Evolutionary conservation across 768 basidiomycete genomes (phyloP), one percentile per base, ranked within the genome.

Genomic region (Dentipellis sp.): DNA sequence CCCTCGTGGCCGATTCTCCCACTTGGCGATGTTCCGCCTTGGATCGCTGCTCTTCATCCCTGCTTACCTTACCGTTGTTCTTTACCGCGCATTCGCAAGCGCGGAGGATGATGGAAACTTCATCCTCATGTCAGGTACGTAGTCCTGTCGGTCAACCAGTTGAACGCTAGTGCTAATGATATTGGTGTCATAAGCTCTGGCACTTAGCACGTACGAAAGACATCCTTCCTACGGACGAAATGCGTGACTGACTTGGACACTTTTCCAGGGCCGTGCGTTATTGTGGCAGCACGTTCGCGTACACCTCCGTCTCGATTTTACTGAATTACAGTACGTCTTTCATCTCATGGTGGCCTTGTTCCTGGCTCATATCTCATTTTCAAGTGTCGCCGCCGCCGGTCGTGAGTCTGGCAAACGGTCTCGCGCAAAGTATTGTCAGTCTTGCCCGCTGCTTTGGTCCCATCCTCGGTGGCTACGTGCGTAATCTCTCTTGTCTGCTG

Each of bases 381-480:
- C 49, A 57, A 93, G 91, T 95, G 88, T 91, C 94, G 0, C 94
- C 95, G 2, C 92, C 94, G 1, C 78, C 79, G 39, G 83, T 91
- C 8, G 83, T 98, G 40, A 91, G 93, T 7, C 82, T 91, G 57
- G 91, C 95, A 10, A 99, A 98, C 66, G 97, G 95, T 16, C 83
- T 95, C 19, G 97, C 94, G 0, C 97, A 99, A 70, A 94, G 91
- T 65, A 88, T 92, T 35, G 94, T 95, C 59, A 94, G 91, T 60
- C 82, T 95, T 22, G 91, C 94, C 4, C 81, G 97, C 40, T 97
- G 94, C 72, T 65, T 91, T 38, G 97, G 92, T 19, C 92, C 94
- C 19, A 80, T 92, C 40, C 74, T 91, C 16, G 90, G 90, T 49
- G 90, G 91, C 46, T 88, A 84, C 67, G 91, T 91, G 66, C 66